Base-by-base conservation (phyloP, 2,329 filamentous ascomycete species). In the Sordariomycetes sp. region DNA sequence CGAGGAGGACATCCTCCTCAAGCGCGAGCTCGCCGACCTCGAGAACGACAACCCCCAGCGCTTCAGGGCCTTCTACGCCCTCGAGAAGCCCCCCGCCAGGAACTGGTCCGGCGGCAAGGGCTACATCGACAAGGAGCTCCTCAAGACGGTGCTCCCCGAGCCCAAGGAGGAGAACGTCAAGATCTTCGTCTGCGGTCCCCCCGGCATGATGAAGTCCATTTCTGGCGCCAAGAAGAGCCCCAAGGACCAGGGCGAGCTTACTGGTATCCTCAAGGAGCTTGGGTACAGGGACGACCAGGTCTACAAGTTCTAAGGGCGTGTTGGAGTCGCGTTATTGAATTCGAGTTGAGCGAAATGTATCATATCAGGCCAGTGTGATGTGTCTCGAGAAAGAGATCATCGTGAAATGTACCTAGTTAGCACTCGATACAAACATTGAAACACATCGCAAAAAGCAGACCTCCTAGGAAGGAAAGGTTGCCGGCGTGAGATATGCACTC, bases 1-100 rank as follows among this genome's bases (percentile, higher is more conserved):
- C 28, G 89, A 97, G 76, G 82, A 92, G 62, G 94, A 99, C 68
- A 96, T 99, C 61, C 79, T 99, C 55, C 76, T 99, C 65, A 92
- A 90, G 79, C 80, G 82, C 65, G 89, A 99, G 76, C 82, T 92
- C 57, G 79, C 87, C 59, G 76, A 90, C 61, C 81, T 99, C 59
- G 94, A 97, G 78, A 96, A 96, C 79, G 90, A 87, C 54, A 95
- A 91, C 76, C 94, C 94, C 20, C 88, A 90, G 73, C 87, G 91
- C 62, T 97, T 99, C 86, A 85, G 89, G 65, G 90, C 89, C 59
- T 96, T 97, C 75, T 96, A 97, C 75, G 81, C 91, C 56, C 80
- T 99, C 42, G 89, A 96, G 76, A 89, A 92, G 66, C 65, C 89
- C 82, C 88, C 82, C 54, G 87, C 87, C 53, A 81, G 89, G 75